A percentile compares a stretch with the other conserved stretches of the same genome.
Evolutionary conservation across 257 asterid species (phyloP).

Genomic region (Parsonsia alboflavescens): DNA sequence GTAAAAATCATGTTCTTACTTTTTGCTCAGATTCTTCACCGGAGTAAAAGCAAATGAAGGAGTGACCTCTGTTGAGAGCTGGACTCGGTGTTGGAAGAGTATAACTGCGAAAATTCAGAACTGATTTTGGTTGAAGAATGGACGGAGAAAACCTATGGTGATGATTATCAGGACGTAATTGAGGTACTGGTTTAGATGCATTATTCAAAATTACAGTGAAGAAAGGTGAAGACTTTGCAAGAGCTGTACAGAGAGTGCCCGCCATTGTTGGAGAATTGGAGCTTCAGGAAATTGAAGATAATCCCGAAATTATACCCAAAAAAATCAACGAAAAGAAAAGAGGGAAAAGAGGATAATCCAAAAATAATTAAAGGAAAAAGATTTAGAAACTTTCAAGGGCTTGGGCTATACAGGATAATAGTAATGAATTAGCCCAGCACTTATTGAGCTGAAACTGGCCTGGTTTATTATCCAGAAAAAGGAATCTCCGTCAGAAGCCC

Average conservation of each 20-base stretch:
- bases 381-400: too few species aligned
- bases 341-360: background rate
- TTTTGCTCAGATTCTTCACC: slow-evolving; percentile 15
- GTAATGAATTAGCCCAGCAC: too few species aligned
- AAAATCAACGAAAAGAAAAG: background rate
- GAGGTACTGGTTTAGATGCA: slow-evolving; percentile 1
- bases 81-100: slow-evolving; percentile 1
- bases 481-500: too few species aligned
- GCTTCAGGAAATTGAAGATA: background rate
- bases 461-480: too few species aligned
- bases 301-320: background rate
- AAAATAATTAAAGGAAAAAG: background rate
- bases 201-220: background rate
- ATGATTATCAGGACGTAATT: slow-evolving; percentile 2
- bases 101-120: background rate
- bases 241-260: slow-evolving; percentile 7
- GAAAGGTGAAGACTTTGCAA: slow-evolving; percentile 1
- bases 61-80: background rate
- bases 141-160: background rate
- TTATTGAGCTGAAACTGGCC: too few species aligned
- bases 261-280: background rate
- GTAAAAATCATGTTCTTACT: slow-evolving; percentile 8
- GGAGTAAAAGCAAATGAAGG: slow-evolving; percentile 17
- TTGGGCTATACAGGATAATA: too few species aligned
- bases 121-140: background rate